Evolutionary conservation across 2,329 filamentous ascomycete genomes (phyloP).

Genomic region (Penicillium digitatum): DNA sequence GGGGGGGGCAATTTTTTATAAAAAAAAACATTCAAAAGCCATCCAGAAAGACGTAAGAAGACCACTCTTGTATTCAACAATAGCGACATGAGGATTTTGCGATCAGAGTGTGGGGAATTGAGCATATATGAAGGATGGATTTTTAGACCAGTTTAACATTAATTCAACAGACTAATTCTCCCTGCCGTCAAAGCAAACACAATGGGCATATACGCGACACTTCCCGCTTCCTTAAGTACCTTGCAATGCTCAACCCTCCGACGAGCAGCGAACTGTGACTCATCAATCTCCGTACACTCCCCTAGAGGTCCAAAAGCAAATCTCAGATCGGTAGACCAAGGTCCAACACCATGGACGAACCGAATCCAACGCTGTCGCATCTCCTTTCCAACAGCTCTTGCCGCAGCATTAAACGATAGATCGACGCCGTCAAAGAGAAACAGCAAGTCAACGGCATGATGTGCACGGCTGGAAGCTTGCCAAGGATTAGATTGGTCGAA

Average conservation of each 20-base stretch:
- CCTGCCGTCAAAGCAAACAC: slow-evolving; percentile 37
- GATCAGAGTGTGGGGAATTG: background rate
- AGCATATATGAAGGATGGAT: background rate
- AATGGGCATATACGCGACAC: slow-evolving; percentile 30
- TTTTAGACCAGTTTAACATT: slow-evolving; percentile 32
- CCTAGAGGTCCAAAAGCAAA: slow-evolving; percentile 45
- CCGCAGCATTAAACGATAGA: slow-evolving; percentile 33
- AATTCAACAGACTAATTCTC: slow-evolving; percentile 44
- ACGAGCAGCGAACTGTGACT: slow-evolving; percentile 31
- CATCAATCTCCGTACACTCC: slow-evolving; percentile 31
- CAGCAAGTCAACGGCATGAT: slow-evolving; percentile 49
- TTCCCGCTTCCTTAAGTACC: slow-evolving; percentile 29
- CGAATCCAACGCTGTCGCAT: slow-evolving; percentile 43
- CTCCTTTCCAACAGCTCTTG: slow-evolving; percentile 32
- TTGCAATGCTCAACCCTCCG: slow-evolving; percentile 33
- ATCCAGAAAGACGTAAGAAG: too few species aligned
- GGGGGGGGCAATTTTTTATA: too few species aligned
- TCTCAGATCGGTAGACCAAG: slow-evolving; percentile 34
- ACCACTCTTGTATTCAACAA: background rate
- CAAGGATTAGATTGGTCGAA: slow-evolving; percentile 49
- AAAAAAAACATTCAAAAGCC: too few species aligned
- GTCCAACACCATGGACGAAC: slow-evolving; percentile 37
- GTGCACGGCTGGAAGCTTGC: slow-evolving; percentile 46
- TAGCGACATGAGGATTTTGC: background rate
- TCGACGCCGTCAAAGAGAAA: slow-evolving; percentile 45